Evolutionary conservation across 1,139 yeast genomes (phyloP).

Genomic region (Wickerhamiella pararugosa): DNA sequence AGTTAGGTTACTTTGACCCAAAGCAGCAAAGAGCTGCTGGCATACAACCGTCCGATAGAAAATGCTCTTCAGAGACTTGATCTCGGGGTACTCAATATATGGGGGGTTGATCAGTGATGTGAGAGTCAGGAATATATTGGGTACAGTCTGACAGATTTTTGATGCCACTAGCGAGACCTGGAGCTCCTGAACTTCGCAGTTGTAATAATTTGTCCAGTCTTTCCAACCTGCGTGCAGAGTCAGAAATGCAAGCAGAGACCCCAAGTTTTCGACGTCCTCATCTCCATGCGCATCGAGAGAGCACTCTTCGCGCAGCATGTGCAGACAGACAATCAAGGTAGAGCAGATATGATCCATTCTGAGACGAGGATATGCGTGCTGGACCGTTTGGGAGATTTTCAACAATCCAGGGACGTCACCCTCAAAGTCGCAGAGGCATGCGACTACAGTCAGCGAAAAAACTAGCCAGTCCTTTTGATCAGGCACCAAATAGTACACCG

Average conservation of each 20-base stretch:
- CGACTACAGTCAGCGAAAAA: neutral
- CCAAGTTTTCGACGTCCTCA: slow-evolving; percentile 30
- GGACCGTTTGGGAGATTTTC: slow-evolving; percentile 1
- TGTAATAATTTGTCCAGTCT: slow-evolving; percentile 51
- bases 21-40: slow-evolving; percentile 1
- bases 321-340: slow-evolving; percentile 47
- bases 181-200: slow-evolving; percentile 4
- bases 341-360: slow-evolving; percentile 9
- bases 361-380: slow-evolving; percentile 9
- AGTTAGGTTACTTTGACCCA: neutral
- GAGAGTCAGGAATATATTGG: slow-evolving; percentile 26
- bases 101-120: slow-evolving; percentile 16
- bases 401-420: slow-evolving; percentile 7
- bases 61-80: slow-evolving; percentile 10
- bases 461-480: slow-evolving; percentile 2
- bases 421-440: neutral
- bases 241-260: slow-evolving; percentile 43
- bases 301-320: slow-evolving; percentile 62
- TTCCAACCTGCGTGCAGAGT: slow-evolving; percentile 68
- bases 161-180: neutral
- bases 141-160: slow-evolving; percentile 14
- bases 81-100: slow-evolving; percentile 12
- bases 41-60: slow-evolving; percentile 13
- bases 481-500: neutral
- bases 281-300: slow-evolving; percentile 39